Base-by-base conservation (phyloP, 176 grass and related monocot species). In the Phoenix dactylifera region DNA sequence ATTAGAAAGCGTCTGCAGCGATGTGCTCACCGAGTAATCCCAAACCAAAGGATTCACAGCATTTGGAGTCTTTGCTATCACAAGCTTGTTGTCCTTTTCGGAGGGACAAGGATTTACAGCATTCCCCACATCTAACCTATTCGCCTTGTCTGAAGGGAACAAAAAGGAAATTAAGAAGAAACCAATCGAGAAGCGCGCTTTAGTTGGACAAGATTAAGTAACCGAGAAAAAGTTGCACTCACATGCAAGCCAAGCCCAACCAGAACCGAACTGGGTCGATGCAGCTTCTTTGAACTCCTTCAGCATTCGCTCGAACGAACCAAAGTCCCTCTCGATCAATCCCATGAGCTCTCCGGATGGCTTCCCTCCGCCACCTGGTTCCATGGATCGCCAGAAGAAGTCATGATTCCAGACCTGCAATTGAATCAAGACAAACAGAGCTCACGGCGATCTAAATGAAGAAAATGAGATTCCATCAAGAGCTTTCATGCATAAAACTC, bases 171-270 rank as follows among this genome's bases (percentile, higher is more conserved):
- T 67, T 63, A 49, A 35, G 30, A 69, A 79, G 16, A 78, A 7
- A 44, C 35, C 35, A 44, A 44, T 44, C 35, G 2, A 44, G 10
- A 10, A 44, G 0, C 12, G 12, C 2, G 35, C 12, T 44, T 44
- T 14, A 44, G 10, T 14, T 10, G 35, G 35, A 44, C 1, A 26
- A 5, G 18, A 3, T 39, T 23, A 3, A 55, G 16, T 16, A 54
- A 67, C n/a, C 7, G 29, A 14, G 24, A 15, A 55, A 35, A 52
- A 62, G 28, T 64, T 10, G n/a, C 32, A 88, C 93, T 85, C 50
- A 92, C 93, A 88, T 16, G 72, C 83, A 73, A 97, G 87, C 93
- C 93, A 91, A 70, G 79, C 81, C 93, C 93, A 97, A 63, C 87
- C 93, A 80, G 93, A 91, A 67, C 93, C 87, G 64, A 88, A 97